Conservation (phyloP, 148 eudicot species). For the Linanthus parryae region DNA sequence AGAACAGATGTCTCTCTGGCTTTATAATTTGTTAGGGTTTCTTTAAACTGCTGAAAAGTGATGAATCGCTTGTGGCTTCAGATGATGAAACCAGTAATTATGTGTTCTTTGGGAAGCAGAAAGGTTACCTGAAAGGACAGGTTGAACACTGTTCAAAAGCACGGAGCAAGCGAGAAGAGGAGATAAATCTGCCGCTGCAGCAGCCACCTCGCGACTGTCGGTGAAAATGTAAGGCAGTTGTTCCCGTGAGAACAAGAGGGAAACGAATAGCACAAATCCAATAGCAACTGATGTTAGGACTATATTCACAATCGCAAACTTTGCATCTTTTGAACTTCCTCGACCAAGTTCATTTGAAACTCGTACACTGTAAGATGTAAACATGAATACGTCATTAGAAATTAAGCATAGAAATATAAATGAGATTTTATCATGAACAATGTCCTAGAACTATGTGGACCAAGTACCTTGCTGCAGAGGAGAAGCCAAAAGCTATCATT, state of each 20-base stretch:
- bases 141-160: slow-evolving; percentile 49
- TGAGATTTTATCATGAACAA: not conserved
- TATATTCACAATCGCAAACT: slow-evolving; percentile 17
- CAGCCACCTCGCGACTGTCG: slow-evolving; percentile 36
- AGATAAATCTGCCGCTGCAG: slow-evolving; percentile 45
- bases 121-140: slow-evolving; percentile 49
- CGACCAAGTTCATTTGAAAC: slow-evolving; percentile 37
- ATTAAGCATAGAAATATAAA: not conserved
- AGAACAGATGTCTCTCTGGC: too few species aligned
- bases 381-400: too few species aligned
- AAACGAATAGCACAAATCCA: slow-evolving; percentile 21
- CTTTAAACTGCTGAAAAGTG: too few species aligned
- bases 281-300: slow-evolving; percentile 22
- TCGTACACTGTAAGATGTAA: slow-evolving; percentile 21
- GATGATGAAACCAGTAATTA: too few species aligned
- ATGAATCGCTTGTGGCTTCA: too few species aligned
- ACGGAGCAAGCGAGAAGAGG: slow-evolving; percentile 45
- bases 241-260: slow-evolving; percentile 27
- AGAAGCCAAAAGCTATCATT: slow-evolving; percentile 20
- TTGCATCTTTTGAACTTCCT: slow-evolving; percentile 25
- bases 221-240: slow-evolving; percentile 57
- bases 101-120: too few species aligned
- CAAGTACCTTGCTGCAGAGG: slow-evolving; percentile 22
- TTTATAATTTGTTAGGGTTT: too few species aligned
- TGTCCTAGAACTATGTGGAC: too few species aligned